Conservation (phyloP, 2,329 filamentous ascomycete species). For the Talaromyces sp. region DNA sequence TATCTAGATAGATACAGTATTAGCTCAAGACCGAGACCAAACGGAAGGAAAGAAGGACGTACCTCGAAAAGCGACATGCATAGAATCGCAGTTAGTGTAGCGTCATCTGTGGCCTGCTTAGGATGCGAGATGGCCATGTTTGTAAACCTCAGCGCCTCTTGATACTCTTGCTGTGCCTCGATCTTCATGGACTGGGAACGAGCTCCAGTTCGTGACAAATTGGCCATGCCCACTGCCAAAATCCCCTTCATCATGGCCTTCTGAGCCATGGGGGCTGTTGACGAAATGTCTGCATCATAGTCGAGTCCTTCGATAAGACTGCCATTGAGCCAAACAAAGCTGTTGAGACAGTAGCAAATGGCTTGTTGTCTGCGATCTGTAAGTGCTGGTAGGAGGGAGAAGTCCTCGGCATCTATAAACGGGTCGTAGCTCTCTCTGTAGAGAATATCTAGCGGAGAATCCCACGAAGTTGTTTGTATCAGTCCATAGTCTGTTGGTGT, state of each 20-base stretch:
- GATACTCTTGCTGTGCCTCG: conserved; percentile 53
- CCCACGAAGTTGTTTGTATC: background rate
- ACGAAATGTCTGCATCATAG: conserved; percentile 22
- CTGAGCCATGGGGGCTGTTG: conserved; percentile 25
- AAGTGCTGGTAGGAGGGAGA: background rate
- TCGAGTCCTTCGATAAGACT: conserved; percentile 28
- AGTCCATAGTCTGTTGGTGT: background rate
- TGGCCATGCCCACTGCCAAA: conserved; percentile 57
- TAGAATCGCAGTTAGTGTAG: conserved; percentile 54
- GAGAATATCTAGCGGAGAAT: background rate
- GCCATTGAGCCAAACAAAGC: conserved; percentile 31
- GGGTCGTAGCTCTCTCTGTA: background rate
- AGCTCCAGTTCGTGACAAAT: conserved; percentile 53
- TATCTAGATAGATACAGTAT: conserved; percentile 24
- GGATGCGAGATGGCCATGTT: conserved; percentile 33
- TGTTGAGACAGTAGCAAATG: conserved; percentile 35
- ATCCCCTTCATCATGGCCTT: conserved; percentile 48
- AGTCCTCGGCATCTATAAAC: background rate
- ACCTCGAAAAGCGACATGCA: conserved; percentile 63
- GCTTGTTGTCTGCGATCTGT: conserved; percentile 25
- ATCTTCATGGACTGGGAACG: conserved; percentile 46
- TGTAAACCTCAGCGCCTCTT: conserved; percentile 49
- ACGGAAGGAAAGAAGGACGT: conserved; percentile 20
- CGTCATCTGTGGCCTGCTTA: conserved; percentile 36
- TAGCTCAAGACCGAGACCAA: background rate